phyloP scores from a whole-genome alignment of 768 basidiomycete genomes.

The Boletus sp. region DNA sequence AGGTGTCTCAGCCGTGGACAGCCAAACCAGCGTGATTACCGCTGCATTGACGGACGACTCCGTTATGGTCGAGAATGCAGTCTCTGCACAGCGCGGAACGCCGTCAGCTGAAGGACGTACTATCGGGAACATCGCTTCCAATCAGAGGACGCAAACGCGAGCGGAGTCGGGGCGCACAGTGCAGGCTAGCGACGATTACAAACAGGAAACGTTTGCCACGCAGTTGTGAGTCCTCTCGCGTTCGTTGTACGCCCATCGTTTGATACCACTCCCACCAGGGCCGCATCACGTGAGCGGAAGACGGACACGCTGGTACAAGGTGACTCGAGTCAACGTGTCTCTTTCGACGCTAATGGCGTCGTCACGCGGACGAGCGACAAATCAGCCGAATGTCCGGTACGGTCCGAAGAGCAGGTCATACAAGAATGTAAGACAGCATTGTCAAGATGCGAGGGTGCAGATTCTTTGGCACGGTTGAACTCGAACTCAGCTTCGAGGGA shows the following conservation, averaged over 20 bases:
- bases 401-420: not conserved
- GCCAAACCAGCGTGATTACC: not conserved
- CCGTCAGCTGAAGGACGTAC: not conserved
- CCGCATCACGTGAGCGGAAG: not conserved
- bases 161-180: not conserved
- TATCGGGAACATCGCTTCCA: not conserved
- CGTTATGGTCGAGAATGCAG: not conserved
- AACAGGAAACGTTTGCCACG: not conserved
- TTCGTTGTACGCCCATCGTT: not conserved
- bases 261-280: not conserved
- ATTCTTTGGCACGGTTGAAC: not conserved
- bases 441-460: not conserved
- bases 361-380: not conserved
- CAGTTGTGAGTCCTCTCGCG: conserved; percentile 1
- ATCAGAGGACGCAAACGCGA: not conserved
- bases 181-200: not conserved
- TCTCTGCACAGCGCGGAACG: not conserved
- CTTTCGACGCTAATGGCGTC: not conserved
- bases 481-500: not conserved
- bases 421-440: not conserved
- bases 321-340: not conserved
- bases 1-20: not conserved
- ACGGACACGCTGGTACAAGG: not conserved
- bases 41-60: not conserved
- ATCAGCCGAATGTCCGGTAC: not conserved